Base-by-base conservation (phyloP, 768 basidiomycete species). In the Leucocoprinus birnbaumii region DNA sequence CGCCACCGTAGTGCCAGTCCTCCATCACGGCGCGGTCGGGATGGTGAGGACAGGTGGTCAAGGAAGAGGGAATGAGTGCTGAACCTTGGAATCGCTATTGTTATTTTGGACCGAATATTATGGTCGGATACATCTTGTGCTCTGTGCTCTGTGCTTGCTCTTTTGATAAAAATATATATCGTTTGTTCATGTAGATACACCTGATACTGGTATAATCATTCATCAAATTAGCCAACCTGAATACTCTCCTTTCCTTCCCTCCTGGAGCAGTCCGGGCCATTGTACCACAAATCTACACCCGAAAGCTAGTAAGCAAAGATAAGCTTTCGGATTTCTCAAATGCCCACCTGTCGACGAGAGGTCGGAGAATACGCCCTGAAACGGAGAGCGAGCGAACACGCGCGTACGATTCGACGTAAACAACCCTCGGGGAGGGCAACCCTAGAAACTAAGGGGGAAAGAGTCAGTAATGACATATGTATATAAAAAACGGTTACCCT, bases 351-450 rank as follows among this genome's bases (percentile, higher is more conserved):
- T 98, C 94, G 4, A 89, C 94, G 26, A 96, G 72, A n/a, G 81
- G 82, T 45, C 83, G 80, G 24, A 98, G 76, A 34, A 98, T 73
- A 62, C 80, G 91, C 22, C 88, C 96, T 22, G 93, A 94, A 19
- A 95, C 75, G 13, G 92, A 96, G 22, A 98, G 77, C 1, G 80
- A 77, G 18, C 72, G 75, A 1, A 95, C 93, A 4, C 96, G 86
- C 7, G 96, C 94, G 68, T 96, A 97, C 0, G 93, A 94, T 69
- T 98, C 97, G 38, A 98, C 77, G 66, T 97, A 99, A 49, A 99
- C 80, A 25, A 92, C 68, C 38, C 71, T 75, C 5, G 96, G 89
- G 1, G 86, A 80, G 19, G 77, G 74, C 34, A 94, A 68, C 24
- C 88, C 88, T 38, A 96, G 63, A 57, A 98, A 73, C 94, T 97